Evolutionary conservation across 1,139 yeast species (phyloP), one percentile per base, ranked within the genome.

Genomic region (Candida freyschussii): DNA sequence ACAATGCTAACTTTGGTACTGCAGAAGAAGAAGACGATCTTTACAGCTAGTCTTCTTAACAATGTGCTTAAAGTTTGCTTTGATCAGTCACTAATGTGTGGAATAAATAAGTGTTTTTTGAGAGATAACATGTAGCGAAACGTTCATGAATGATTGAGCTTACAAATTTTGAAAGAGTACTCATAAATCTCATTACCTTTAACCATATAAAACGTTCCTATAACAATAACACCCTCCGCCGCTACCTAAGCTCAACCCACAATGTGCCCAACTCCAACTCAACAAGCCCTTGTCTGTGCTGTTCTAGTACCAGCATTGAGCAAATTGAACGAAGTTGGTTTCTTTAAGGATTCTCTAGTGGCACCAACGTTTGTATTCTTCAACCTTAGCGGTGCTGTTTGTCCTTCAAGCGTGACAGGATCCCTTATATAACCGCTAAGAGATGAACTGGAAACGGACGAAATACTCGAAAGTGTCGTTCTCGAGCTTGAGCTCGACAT

Each of bases 1-100:
- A 67, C 30, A 41, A 53, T 29, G 74, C 75, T 33, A 68, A 72
- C 31, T 77, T 79, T 48, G 84, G 79, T 35, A 72, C 68, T 45
- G 94, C 78, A 47, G 95, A 82, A 45, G 96, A 84, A 45, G 96
- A 87, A 45, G 97, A 89, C 63, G 97, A 89, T 61, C 77, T 91
- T 61, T 91, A 91, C 70, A 81, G 80, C 65, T 87, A 67, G 55
- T 34, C 11, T 18, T 12, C 13, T 29, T 34, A 25, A 14, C n/a
- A n/a, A n/a, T n/a, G n/a, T n/a, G n/a, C n/a, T n/a, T n/a, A n/a
- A n/a, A n/a, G n/a, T n/a, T n/a, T n/a, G n/a, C n/a, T n/a, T n/a
- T n/a, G n/a, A n/a, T n/a, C n/a, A n/a, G n/a, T n/a, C n/a, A n/a
- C n/a, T n/a, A n/a, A n/a, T n/a, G n/a, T n/a, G n/a, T n/a, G n/a